These are phyloP conservation scores for Bondarzewia mesenterica DNA, from an alignment of 1,284 basidiomycete species.

Conservation along the genomic window DNA sequence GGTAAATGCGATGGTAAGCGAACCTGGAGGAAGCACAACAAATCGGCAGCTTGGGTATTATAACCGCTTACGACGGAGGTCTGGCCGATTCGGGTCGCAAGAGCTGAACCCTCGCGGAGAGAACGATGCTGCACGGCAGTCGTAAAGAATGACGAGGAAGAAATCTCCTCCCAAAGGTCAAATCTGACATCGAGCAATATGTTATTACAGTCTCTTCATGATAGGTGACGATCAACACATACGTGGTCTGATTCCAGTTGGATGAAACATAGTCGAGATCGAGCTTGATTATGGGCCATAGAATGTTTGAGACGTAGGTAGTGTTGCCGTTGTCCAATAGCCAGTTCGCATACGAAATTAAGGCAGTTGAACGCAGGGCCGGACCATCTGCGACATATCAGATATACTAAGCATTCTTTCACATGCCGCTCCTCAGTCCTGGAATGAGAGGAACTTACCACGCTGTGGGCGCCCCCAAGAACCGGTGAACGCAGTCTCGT, in stretches of 20 bases:
- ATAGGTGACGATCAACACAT: slow-evolving; percentile 8
- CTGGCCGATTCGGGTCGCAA: slow-evolving; percentile 30
- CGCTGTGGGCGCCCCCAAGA: slow-evolving; percentile 57
- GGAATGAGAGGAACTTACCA: slow-evolving; percentile 25
- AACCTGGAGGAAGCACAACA: slow-evolving; percentile 40
- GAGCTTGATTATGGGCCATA: slow-evolving; percentile 65
- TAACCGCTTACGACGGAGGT: slow-evolving; percentile 25
- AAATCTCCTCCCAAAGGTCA: slow-evolving; percentile 42
- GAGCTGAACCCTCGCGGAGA: slow-evolving; percentile 31
- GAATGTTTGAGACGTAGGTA: slow-evolving; percentile 38
- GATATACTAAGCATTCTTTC: too few species aligned
- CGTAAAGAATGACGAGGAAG: slow-evolving; percentile 40
- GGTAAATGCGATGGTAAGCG: too few species aligned
- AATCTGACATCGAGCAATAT: slow-evolving; percentile 23
- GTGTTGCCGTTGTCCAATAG: slow-evolving; percentile 44
- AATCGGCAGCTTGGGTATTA: slow-evolving; percentile 28
- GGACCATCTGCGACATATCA: slow-evolving; percentile 49
- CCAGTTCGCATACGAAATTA: slow-evolving; percentile 66
- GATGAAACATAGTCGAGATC: slow-evolving; percentile 57
- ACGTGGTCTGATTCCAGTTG: slow-evolving; percentile 34
- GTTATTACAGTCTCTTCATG: not conserved
- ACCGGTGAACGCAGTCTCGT: slow-evolving; percentile 34
- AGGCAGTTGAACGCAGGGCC: slow-evolving; percentile 57
- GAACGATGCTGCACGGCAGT: slow-evolving; percentile 39
- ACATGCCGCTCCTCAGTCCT: not conserved